phyloP scores from a whole-genome alignment of 2,329 filamentous ascomycete species.

The Alternaria sp. region DNA sequence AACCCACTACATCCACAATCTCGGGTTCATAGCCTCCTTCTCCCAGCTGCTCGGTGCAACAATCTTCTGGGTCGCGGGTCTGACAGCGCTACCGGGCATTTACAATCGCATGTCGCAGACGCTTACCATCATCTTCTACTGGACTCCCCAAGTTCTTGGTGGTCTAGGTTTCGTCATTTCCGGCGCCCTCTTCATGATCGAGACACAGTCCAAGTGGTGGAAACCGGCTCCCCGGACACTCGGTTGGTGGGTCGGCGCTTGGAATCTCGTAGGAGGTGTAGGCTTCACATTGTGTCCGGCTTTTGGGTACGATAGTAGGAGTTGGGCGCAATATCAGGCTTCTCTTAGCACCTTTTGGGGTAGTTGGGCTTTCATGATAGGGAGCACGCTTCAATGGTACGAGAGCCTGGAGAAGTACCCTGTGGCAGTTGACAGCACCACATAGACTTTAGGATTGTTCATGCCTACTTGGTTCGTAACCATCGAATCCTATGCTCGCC shows the following conservation, averaged over 20 bases:
- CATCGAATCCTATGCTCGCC: background rate
- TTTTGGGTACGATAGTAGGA: constrained; percentile 43
- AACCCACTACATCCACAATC: constrained; percentile 67
- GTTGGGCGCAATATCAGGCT: constrained; percentile 47
- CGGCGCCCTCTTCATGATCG: constrained; percentile 68
- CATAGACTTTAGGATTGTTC: background rate
- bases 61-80: constrained; percentile 70
- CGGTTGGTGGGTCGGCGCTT: too few species aligned
- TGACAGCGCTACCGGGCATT: constrained; percentile 67
- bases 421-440: constrained; percentile 20
- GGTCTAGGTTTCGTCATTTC: constrained; percentile 69
- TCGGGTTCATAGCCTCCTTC: constrained; percentile 69
- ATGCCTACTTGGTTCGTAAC: background rate
- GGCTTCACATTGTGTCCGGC: constrained; percentile 63
- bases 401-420: constrained; percentile 45
- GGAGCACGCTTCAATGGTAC: constrained; percentile 42
- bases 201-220: constrained; percentile 72
- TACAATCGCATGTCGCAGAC: constrained; percentile 59
- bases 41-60: constrained; percentile 66
- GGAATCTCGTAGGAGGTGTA: constrained; percentile 67
- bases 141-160: constrained; percentile 69
- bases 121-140: constrained; percentile 65
- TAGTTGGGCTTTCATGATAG: constrained; percentile 47
- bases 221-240: constrained; percentile 57
- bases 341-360: constrained; percentile 46